phyloP scores from a whole-genome alignment of 345 rosid genomes.

The Acer saccharum region DNA sequence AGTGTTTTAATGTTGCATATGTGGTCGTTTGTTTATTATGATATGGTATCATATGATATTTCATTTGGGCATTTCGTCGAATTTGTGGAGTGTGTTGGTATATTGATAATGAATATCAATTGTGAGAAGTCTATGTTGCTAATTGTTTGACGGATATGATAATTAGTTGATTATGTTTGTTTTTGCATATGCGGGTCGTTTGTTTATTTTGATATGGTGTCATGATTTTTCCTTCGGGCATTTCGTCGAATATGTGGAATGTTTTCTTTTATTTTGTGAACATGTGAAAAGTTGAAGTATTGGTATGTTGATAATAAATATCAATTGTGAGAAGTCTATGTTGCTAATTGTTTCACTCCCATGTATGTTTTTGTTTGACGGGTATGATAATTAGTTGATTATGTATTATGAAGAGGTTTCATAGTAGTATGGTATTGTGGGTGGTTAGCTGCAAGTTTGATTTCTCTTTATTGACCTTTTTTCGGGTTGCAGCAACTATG shows the following conservation, averaged over 20 bases:
- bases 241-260: constrained; percentile 21
- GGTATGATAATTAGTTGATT: not conserved
- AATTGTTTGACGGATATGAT: not conserved
- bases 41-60: not conserved
- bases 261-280: not conserved
- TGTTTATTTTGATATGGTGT: not conserved
- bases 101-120: not conserved
- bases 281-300: not conserved
- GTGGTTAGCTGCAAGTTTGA: not conserved
- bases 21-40: too few relatives aligned
- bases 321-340: not conserved
- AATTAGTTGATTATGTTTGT: not conserved
- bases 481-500: constrained; percentile 30
- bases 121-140: not conserved
- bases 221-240: not conserved
- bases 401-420: not conserved
- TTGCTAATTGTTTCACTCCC: not conserved
- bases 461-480: not conserved
- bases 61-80: constrained; percentile 22
- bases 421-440: not conserved
- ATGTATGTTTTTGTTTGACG: not conserved
- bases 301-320: not conserved
- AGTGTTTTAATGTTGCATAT: not conserved
- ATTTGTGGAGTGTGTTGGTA: constrained; percentile 5
- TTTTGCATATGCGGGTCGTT: too few relatives aligned